phyloP scores from a whole-genome alignment of 441 rosid species.

The Viola pubescens region DNA sequence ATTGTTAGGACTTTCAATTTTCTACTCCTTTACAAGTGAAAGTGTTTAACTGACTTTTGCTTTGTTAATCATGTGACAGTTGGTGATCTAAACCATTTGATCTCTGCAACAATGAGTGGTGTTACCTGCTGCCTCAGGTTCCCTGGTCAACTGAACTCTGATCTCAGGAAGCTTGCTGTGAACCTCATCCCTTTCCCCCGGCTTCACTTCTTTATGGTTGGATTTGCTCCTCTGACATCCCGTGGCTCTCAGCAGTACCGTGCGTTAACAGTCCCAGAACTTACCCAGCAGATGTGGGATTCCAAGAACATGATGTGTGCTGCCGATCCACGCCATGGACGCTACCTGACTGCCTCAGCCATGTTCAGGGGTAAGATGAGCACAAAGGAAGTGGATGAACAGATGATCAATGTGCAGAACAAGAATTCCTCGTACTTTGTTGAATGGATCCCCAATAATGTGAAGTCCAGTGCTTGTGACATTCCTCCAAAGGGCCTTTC shows the following conservation, averaged over 20 bases:
- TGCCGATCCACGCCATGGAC: slow-evolving; percentile 15
- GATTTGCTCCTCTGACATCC: slow-evolving; percentile 31
- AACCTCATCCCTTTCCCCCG: slow-evolving; percentile 21
- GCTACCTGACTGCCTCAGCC: slow-evolving; percentile 19
- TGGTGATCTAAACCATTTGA: slow-evolving; percentile 20
- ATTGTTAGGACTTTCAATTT: background rate
- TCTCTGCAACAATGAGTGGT: slow-evolving; percentile 22
- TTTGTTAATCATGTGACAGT: slow-evolving; percentile 5
- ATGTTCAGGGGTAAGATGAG: slow-evolving; percentile 23
- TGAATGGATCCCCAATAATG: slow-evolving; percentile 21
- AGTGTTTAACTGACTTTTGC: background rate
- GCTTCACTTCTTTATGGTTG: slow-evolving; percentile 20
- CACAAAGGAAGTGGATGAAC: slow-evolving; percentile 17
- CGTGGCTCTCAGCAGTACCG: slow-evolving; percentile 33
- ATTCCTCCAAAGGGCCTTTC: slow-evolving; percentile 15
- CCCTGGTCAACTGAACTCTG: slow-evolving; percentile 21
- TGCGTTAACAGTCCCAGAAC: slow-evolving; percentile 26
- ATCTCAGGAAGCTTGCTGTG: slow-evolving; percentile 22
- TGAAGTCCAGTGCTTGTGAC: slow-evolving; percentile 18
- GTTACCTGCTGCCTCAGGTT: slow-evolving; percentile 22
- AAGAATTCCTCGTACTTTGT: slow-evolving; percentile 21
- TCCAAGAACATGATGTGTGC: slow-evolving; percentile 20
- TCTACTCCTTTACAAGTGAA: background rate
- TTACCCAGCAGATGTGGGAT: slow-evolving; percentile 36
- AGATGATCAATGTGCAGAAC: slow-evolving; percentile 21